phyloP scores from a whole-genome alignment of 78 protist genomes.

The Blattamonas nauphoetae region DNA sequence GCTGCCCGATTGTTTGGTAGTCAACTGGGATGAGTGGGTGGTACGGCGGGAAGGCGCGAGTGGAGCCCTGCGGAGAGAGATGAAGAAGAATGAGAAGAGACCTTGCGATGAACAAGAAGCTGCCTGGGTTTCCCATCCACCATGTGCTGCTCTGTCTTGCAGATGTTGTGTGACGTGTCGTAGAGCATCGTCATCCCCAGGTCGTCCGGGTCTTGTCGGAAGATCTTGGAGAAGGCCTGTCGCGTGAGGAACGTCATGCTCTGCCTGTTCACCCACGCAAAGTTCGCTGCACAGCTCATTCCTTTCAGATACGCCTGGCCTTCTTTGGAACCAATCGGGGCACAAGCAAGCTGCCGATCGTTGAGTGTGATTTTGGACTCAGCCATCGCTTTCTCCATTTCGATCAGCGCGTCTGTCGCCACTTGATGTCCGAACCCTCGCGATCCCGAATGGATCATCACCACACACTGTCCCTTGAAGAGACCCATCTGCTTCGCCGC shows the following conservation, averaged over 20 bases:
- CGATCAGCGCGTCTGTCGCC: constrained; percentile 78
- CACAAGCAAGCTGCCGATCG: constrained; percentile 39
- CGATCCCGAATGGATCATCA: constrained; percentile 79
- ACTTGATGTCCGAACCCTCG: constrained; percentile 93
- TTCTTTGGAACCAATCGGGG: constrained; percentile 11
- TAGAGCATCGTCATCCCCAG: constrained; percentile 81
- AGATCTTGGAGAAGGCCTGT: constrained; percentile 24
- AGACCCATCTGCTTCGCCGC: constrained; percentile 83
- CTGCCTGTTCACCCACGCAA: constrained; percentile 78
- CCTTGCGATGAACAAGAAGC: constrained; percentile 87
- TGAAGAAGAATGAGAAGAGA: not conserved
- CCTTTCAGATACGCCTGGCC: constrained; percentile 60
- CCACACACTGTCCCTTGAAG: constrained; percentile 47
- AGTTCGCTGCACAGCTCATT: constrained; percentile 88
- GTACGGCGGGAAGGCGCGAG: constrained; percentile 88
- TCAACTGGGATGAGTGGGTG: constrained; percentile 87
- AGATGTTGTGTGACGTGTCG: constrained; percentile 89
- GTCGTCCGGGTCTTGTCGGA: constrained; percentile 67
- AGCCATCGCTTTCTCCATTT: constrained; percentile 72
- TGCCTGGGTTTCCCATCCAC: constrained; percentile 63
- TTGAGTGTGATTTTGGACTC: not conserved
- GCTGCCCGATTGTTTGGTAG: constrained; percentile 73
- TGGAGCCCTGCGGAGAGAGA: constrained; percentile 40
- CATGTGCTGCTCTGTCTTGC: constrained; percentile 67
- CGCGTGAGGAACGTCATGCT: constrained; percentile 72